Percentiles rank a stretch among this genome's conserved stretches.
Evolutionary conservation across 345 rosid species (phyloP).

Genomic region (Aethionema arabicum): DNA sequence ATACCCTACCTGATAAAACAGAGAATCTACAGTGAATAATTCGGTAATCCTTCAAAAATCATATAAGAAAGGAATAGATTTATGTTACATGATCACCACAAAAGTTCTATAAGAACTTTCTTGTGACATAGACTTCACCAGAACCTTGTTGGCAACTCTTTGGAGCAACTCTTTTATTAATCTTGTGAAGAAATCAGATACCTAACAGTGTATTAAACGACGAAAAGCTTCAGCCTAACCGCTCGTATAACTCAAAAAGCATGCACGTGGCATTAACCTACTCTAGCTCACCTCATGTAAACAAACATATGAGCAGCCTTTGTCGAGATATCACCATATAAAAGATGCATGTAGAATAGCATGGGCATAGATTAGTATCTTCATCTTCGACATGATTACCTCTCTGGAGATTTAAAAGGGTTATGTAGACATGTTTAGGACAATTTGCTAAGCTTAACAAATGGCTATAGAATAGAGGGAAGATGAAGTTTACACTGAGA

Average conservation of each 20-base stretch:
- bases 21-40: too few species aligned
- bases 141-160: constrained; percentile 95
- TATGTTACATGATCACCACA: constrained; percentile 85
- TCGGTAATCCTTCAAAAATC: not conserved
- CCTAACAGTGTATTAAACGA: constrained; percentile 46
- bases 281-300: constrained; percentile 90
- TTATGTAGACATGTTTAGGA: constrained; percentile 97
- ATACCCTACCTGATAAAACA: constrained; percentile 80
- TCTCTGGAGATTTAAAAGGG: constrained; percentile 95
- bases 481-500: not conserved
- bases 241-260: too few species aligned
- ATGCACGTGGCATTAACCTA: too few species aligned
- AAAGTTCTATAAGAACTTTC: constrained; percentile 87
- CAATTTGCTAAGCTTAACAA: constrained; percentile 88
- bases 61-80: not conserved
- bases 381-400: constrained; percentile 41
- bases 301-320: constrained; percentile 87
- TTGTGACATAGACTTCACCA: constrained; percentile 82
- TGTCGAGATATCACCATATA: constrained; percentile 84
- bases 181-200: constrained; percentile 78
- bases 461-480: constrained; percentile 55
- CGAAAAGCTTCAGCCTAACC: not conserved
- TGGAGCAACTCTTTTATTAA: constrained; percentile 88
- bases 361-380: not conserved
- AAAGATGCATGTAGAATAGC: constrained; percentile 59